A percentile compares a stretch with the other conserved stretches of the same genome.
Evolutionary conservation across 139 green algal species (phyloP).

Genomic region (Closterium sp.): DNA sequence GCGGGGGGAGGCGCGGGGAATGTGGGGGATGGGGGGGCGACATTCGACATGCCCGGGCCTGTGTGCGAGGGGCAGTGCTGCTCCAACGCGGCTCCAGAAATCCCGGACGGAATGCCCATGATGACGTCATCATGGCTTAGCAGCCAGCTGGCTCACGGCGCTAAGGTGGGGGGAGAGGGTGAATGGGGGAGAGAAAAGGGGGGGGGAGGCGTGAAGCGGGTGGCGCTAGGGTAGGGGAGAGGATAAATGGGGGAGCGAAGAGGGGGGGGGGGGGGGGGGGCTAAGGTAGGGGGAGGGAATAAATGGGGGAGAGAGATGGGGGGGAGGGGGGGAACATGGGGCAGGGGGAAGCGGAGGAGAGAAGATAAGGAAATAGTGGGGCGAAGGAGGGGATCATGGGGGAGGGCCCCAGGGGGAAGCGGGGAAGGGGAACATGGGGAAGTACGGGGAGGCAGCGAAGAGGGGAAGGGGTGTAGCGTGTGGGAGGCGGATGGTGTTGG

Average conservation of each 20-base stretch:
- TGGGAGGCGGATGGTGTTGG: too few relatives aligned
- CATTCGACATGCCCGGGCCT: neutral
- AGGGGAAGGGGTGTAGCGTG: neutral
- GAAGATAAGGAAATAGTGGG: too few relatives aligned
- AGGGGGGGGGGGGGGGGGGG: too few relatives aligned
- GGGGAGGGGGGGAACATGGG: neutral
- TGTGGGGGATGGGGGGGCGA: neutral
- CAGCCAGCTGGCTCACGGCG: neutral
- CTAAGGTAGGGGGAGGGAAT: too few relatives aligned
- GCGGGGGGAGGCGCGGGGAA: neutral
- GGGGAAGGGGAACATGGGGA: neutral
- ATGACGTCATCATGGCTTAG: neutral
- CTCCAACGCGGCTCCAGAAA: neutral
- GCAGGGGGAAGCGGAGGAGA: neutral
- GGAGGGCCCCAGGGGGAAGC: neutral
- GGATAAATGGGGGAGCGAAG: neutral
- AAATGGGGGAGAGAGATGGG: neutral
- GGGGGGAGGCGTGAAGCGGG: too few relatives aligned
- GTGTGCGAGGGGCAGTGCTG: neutral
- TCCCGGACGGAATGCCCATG: neutral
- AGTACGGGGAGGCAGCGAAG: neutral
- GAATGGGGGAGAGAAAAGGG: too few relatives aligned
- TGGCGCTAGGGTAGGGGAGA: too few relatives aligned
- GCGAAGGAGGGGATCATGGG: neutral
- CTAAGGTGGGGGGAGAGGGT: too few relatives aligned